Conservation (phyloP, 345 rosid genomes). For the Crucihimalaya himalaica region DNA sequence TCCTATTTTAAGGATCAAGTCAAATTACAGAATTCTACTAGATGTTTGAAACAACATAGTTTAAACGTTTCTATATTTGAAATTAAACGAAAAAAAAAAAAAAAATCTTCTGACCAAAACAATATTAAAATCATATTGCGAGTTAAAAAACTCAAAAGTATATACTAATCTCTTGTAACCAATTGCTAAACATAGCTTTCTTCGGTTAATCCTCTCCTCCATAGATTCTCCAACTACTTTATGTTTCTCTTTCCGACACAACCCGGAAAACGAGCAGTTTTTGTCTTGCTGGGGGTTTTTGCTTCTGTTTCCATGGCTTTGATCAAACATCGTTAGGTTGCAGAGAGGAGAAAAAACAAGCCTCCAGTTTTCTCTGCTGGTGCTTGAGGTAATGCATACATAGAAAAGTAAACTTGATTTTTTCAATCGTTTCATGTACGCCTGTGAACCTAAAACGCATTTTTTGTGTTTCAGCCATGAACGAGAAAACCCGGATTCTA, state of each 20-base stretch:
- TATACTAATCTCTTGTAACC: background rate
- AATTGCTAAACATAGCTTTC: constrained; percentile 35
- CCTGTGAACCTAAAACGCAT: background rate
- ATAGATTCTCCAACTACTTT: constrained; percentile 22
- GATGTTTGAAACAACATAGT: too few species aligned
- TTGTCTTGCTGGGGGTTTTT: constrained; percentile 20
- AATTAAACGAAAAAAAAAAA: too few species aligned
- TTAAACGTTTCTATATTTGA: constrained; percentile 8
- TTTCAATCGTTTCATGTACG: constrained; percentile 38
- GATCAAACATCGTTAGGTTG: constrained; percentile 37
- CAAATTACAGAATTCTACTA: background rate
- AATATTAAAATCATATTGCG: background rate
- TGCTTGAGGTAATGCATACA: constrained; percentile 42
- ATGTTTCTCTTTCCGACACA: constrained; percentile 39
- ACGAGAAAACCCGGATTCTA: constrained; percentile 27
- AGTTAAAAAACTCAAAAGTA: background rate
- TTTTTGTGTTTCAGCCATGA: constrained; percentile 44
- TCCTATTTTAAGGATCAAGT: constrained; percentile 21
- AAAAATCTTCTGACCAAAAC: too few species aligned
- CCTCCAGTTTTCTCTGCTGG: constrained; percentile 52
- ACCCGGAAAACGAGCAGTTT: constrained; percentile 15
- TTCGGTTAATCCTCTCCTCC: constrained; percentile 36
- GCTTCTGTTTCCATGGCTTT: constrained; percentile 36
- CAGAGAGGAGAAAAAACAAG: constrained; percentile 39
- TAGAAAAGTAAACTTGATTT: constrained; percentile 18